Percentiles rank a stretch among this genome's conserved stretches.
Evolutionary conservation across 2,329 filamentous ascomycete species (phyloP).

Genomic region (Massarina eburnea): DNA sequence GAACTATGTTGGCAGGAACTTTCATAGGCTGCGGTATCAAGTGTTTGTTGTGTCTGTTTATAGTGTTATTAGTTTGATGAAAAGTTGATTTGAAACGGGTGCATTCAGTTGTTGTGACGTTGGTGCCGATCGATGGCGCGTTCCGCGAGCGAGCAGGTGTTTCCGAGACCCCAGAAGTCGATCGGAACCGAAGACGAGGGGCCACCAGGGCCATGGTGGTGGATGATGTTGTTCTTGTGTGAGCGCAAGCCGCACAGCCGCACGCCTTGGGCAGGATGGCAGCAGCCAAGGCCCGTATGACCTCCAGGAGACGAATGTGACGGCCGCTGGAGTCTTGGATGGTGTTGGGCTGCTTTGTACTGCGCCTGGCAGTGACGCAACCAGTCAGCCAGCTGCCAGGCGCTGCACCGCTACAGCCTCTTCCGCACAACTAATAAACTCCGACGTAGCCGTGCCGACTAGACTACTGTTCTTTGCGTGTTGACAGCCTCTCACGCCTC

Average conservation of each 20-base stretch:
- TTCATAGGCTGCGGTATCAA: no score
- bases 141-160: no score
- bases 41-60: no score
- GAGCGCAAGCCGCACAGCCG: not conserved
- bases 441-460: no score
- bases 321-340: not conserved
- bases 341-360: not conserved
- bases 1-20: not conserved
- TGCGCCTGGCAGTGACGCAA: constrained; percentile 8
- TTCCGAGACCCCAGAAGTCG: not conserved
- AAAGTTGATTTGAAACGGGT: no score
- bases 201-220: not conserved
- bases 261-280: not conserved
- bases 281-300: not conserved
- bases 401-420: not conserved
- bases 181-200: not conserved
- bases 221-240: no score
- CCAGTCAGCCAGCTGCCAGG: not conserved
- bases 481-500: not conserved
- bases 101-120: no score
- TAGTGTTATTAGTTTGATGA: no score
- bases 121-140: no score
- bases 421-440: not conserved
- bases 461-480: not conserved
- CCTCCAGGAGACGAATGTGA: not conserved